These are phyloP conservation scores for Cubamyces sp. DNA, from an alignment of 768 basidiomycete species.

Conservation along the genomic window DNA sequence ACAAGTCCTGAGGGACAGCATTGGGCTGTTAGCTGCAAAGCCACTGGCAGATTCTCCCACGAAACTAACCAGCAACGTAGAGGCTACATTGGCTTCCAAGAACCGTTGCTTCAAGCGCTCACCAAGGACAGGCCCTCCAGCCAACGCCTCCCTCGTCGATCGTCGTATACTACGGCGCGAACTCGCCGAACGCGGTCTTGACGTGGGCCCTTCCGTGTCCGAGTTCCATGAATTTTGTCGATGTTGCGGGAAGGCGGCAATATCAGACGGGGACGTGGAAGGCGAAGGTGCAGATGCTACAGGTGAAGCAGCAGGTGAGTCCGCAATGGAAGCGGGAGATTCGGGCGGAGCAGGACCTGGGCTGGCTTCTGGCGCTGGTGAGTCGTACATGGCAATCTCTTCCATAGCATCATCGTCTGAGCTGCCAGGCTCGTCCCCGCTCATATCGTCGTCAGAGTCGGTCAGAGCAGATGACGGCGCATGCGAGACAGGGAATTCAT, in stretches of 20 bases:
- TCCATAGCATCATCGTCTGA: constrained; percentile 84
- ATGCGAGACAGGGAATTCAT: constrained; percentile 69
- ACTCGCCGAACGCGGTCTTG: constrained; percentile 43
- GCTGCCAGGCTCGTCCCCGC: constrained; percentile 67
- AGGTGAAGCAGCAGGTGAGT: constrained; percentile 8
- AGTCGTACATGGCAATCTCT: constrained; percentile 76
- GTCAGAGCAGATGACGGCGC: constrained; percentile 51
- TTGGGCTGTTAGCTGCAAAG: neutral
- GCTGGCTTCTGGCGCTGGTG: constrained; percentile 7
- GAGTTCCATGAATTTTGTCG: constrained; percentile 28
- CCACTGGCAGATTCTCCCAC: neutral
- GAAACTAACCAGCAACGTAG: constrained; percentile 72
- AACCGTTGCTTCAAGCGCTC: constrained; percentile 82
- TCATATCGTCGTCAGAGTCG: constrained; percentile 83
- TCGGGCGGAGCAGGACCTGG: constrained; percentile 8
- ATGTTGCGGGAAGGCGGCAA: constrained; percentile 29
- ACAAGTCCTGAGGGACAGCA: constrained; percentile 71
- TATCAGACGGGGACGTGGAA: constrained; percentile 27
- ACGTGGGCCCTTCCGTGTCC: constrained; percentile 37
- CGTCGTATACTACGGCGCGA: constrained; percentile 63
- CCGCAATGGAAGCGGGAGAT: constrained; percentile 6
- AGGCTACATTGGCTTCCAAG: constrained; percentile 71
- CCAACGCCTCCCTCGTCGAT: constrained; percentile 38
- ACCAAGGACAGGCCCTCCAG: constrained; percentile 59
- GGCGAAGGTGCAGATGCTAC: constrained; percentile 21